Percentiles rank a stretch among this genome's conserved stretches.
Evolutionary conservation across 331 rosid species (phyloP).

Genomic region (Quercus lobata): DNA sequence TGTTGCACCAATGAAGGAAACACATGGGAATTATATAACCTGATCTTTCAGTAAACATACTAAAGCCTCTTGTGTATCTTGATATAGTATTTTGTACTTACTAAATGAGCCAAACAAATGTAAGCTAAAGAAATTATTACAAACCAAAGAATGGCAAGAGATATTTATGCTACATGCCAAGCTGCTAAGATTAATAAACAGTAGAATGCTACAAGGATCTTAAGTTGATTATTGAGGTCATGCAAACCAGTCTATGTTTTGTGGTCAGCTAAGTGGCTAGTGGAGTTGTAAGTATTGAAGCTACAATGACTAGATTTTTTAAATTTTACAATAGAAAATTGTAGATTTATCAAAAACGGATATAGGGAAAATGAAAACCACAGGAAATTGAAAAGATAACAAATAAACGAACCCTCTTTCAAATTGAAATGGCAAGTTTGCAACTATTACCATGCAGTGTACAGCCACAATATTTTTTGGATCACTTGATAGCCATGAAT

Average conservation of each 20-base stretch:
- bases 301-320: neutral
- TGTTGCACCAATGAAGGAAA: neutral
- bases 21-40: neutral
- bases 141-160: neutral
- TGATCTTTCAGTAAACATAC: neutral
- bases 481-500: conserved; percentile 66
- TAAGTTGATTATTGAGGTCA: neutral
- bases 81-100: neutral
- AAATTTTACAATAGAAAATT: neutral
- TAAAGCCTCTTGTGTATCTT: neutral
- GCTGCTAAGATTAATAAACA: conserved; percentile 8
- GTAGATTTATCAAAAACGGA: neutral
- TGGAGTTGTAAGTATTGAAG: neutral
- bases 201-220: neutral
- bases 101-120: neutral
- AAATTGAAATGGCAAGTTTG: conserved; percentile 5
- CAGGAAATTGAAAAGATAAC: neutral
- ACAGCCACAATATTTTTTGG: conserved; percentile 72
- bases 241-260: neutral
- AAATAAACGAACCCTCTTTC: neutral
- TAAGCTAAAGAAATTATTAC: neutral
- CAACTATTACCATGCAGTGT: conserved; percentile 82
- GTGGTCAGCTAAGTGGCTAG: neutral
- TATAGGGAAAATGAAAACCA: neutral
- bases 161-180: neutral